Evolutionary conservation across 2,329 filamentous ascomycete genomes (phyloP), one percentile per base, ranked within the genome.

Genomic region (Aspergillus terreus): DNA sequence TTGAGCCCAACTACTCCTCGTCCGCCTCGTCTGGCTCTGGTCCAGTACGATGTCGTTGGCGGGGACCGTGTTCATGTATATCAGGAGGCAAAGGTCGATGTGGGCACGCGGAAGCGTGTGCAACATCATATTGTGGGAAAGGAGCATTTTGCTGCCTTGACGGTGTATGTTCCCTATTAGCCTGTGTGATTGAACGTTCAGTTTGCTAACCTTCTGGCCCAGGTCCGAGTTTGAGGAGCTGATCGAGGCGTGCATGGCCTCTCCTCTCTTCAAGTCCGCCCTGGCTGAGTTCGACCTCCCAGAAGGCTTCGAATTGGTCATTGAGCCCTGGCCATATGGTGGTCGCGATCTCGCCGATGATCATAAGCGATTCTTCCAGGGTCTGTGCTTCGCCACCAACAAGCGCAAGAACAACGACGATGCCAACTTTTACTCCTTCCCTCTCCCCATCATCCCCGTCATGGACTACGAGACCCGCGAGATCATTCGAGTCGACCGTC

Each of bases 381-480:
- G 62, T 1, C 63, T 82, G 4, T 79, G 77, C 58, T 82, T 82
- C 56, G 80, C 78, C 0, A 63, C 62, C n/a, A 63, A 71, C 44
- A 63, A 59, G 23, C 59, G 59, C 21, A 66, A 63, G 32, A 71
- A 73, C 12, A 80, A 81, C 33, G 67, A 65, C 2, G 81, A 86
- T 61, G 77, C 81, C 2, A 86, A 86, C 58, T 82, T 85, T 61
- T 86, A 85, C 62, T 76, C 76, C 2, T 84, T 80, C 57, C 83
- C 82, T 0, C 68, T 86, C 64, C 78, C 51, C 0, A 44, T 71
- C 30, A 71, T 71, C 14, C 68, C 68, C 0, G 85, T 86, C 23
- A 79, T 86, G 76, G 81, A 86, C 56, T 75, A 78, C 25, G 67
- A 72, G 42, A 82, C 76, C n/a, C 74, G 75, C 53, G 69, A 80